Conservation (phyloP, 148 eudicot species). For the Hydrangea macrophylla region DNA sequence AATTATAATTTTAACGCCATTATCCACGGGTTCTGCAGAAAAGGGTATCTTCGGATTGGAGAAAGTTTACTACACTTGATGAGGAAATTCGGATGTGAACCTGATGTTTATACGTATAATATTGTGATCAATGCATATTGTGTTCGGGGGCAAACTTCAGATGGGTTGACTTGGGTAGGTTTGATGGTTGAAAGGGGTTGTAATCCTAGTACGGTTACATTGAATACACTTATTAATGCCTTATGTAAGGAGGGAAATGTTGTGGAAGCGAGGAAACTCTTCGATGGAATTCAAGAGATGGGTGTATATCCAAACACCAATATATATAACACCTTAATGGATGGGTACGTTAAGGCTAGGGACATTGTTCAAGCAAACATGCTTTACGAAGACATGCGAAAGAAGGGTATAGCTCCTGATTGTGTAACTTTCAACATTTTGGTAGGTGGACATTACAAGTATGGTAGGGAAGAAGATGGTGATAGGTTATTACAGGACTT, state of each 20-base stretch:
- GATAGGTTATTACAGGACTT: conserved; percentile 51
- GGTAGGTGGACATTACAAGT: conserved; percentile 66
- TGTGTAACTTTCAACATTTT: conserved; percentile 75
- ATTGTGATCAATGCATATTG: conserved; percentile 75
- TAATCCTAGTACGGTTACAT: conserved; percentile 54
- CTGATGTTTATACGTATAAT: conserved; percentile 70
- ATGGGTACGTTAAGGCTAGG: conserved; percentile 84
- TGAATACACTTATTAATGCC: conserved; percentile 53
- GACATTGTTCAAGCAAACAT: conserved; percentile 54
- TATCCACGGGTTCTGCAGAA: conserved; percentile 77
- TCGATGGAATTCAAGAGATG: conserved; percentile 45
- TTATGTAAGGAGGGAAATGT: conserved; percentile 84
- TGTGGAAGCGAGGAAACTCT: conserved; percentile 56
- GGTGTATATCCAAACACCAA: conserved; percentile 48
- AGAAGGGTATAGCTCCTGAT: conserved; percentile 62
- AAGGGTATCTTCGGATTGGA: conserved; percentile 48
- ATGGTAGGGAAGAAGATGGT: conserved; percentile 62
- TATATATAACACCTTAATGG: conserved; percentile 61
- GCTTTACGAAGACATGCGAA: conserved; percentile 73
- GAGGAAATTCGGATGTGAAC: conserved; percentile 58
- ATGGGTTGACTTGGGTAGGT: conserved; percentile 52
- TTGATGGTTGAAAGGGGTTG: conserved; percentile 64
- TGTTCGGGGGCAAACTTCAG: conserved; percentile 54
- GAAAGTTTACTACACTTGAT: conserved; percentile 66
- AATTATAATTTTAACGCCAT: conserved; percentile 47